Percentiles rank a stretch among this genome's conserved stretches.
These are phyloP conservation scores for Paspalum notatum DNA, from an alignment of 176 grass and related monocot species.

Conservation along the genomic window DNA sequence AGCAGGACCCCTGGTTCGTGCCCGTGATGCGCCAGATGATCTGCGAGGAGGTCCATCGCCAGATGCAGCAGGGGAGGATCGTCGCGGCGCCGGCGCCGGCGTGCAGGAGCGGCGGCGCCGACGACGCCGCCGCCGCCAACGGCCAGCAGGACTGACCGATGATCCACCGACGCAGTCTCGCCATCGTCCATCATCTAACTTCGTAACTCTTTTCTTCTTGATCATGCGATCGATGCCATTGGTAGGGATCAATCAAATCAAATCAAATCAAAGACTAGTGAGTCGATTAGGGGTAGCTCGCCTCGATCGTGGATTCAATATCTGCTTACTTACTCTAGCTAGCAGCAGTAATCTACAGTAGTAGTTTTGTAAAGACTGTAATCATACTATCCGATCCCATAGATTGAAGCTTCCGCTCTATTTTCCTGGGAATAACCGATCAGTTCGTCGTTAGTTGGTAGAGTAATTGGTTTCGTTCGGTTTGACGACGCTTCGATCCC, in stretches of 20 bases:
- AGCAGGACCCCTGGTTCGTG: conserved; percentile 38
- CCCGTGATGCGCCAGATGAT: conserved; percentile 59
- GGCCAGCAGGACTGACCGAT: conserved; percentile 6
- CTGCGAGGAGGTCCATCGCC: conserved; percentile 71
- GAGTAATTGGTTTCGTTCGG: conserved; percentile 6
- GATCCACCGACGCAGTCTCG: neutral
- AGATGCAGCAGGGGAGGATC: conserved; percentile 49
- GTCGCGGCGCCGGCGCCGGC: conserved; percentile 10
- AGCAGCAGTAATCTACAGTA: neutral
- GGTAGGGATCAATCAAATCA: no score
- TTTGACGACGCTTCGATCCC: neutral
- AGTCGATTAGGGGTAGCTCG: no score
- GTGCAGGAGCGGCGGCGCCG: neutral
- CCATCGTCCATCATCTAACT: neutral
- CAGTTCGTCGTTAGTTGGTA: conserved; percentile 27
- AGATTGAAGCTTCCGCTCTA: neutral
- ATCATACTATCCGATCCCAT: neutral
- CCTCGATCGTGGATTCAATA: no score
- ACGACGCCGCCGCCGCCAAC: neutral
- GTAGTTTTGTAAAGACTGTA: neutral
- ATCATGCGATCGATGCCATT: neutral
- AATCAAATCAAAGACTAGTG: no score
- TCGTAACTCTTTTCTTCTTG: neutral
- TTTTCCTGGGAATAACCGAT: conserved; percentile 29
- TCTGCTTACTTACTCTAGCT: neutral